Evolutionary conservation across 495 filamentous ascomycete species (phyloP).

Genomic region (Talaromyces stipitatus): DNA sequence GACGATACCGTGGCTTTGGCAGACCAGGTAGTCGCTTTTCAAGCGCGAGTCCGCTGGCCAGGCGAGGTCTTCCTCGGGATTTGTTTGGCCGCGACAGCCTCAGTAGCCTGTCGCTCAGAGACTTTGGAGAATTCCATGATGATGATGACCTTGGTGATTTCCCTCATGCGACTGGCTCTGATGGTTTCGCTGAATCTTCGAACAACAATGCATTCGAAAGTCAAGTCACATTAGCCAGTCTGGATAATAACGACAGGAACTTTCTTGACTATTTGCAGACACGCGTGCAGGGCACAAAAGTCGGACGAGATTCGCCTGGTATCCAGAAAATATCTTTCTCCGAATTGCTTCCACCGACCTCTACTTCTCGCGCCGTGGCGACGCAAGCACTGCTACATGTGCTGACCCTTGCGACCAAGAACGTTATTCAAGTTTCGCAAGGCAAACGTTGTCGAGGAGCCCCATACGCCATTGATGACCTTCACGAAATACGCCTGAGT

Average conservation of each 20-base stretch:
- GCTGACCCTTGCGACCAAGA: slow-evolving; percentile 61
- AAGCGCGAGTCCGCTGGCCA: slow-evolving; percentile 53
- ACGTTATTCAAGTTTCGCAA: slow-evolving; percentile 48
- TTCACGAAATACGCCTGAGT: background rate
- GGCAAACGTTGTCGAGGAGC: slow-evolving; percentile 16
- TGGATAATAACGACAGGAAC: slow-evolving; percentile 3
- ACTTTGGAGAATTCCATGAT: slow-evolving; percentile 33
- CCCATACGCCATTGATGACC: background rate
- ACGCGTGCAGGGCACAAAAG: slow-evolving; percentile 20
- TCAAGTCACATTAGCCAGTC: slow-evolving; percentile 34
- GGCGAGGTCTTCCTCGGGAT: slow-evolving; percentile 39
- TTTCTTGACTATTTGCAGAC: slow-evolving; percentile 1
- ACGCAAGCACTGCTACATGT: slow-evolving; percentile 69
- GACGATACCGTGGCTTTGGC: slow-evolving; percentile 14
- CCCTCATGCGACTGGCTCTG: slow-evolving; percentile 21
- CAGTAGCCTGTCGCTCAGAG: slow-evolving; percentile 15
- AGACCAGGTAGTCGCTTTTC: slow-evolving; percentile 41
- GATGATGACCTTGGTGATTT: slow-evolving; percentile 32
- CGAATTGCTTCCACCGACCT: slow-evolving; percentile 46
- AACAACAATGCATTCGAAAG: slow-evolving; percentile 49
- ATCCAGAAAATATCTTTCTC: slow-evolving; percentile 45
- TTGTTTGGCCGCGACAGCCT: slow-evolving; percentile 20
- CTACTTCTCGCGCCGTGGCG: slow-evolving; percentile 51
- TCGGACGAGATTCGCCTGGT: background rate
- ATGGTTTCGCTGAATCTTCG: slow-evolving; percentile 23